These are phyloP conservation scores for Ustilago nuda DNA, from an alignment of 1,284 basidiomycete species.

Conservation along the genomic window DNA sequence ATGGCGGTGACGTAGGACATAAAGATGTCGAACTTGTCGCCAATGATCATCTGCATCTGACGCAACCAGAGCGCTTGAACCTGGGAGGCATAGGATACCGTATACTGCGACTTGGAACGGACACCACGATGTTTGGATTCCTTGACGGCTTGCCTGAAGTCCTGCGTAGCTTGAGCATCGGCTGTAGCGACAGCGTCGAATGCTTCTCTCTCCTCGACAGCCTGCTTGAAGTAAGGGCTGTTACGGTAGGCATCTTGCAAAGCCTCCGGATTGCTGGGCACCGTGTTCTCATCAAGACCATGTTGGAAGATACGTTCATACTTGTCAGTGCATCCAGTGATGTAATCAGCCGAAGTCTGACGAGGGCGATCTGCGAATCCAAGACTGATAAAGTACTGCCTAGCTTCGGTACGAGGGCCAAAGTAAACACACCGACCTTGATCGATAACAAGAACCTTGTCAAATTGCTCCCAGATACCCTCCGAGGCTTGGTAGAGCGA, in stretches of 20 bases:
- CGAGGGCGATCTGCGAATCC: constrained; percentile 72
- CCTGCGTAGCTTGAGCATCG: constrained; percentile 74
- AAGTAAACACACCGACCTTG: constrained; percentile 66
- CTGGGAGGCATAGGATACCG: constrained; percentile 74
- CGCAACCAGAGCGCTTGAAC: constrained; percentile 77
- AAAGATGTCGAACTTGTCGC: constrained; percentile 84
- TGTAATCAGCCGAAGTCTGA: constrained; percentile 75
- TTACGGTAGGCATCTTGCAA: constrained; percentile 79
- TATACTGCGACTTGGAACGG: constrained; percentile 86
- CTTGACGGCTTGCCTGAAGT: constrained; percentile 79
- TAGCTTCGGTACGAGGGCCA: constrained; percentile 58
- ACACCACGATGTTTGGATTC: constrained; percentile 86
- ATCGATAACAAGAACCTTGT: constrained; percentile 69
- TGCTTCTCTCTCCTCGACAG: constrained; percentile 73
- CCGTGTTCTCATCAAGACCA: constrained; percentile 76
- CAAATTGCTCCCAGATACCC: constrained; percentile 74
- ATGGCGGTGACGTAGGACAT: constrained; percentile 68
- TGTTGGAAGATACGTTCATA: constrained; percentile 74
- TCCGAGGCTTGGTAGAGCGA: constrained; percentile 78
- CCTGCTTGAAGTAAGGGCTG: constrained; percentile 73
- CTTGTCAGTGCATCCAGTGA: constrained; percentile 60
- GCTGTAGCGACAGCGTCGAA: constrained; percentile 78
- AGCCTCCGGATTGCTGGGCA: constrained; percentile 79
- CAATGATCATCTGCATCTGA: constrained; percentile 81
- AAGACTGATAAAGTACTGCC: constrained; percentile 62